phyloP scores from a whole-genome alignment of 192 early-diverging fungal genomes.

The Chytriomyces hyalinus region DNA sequence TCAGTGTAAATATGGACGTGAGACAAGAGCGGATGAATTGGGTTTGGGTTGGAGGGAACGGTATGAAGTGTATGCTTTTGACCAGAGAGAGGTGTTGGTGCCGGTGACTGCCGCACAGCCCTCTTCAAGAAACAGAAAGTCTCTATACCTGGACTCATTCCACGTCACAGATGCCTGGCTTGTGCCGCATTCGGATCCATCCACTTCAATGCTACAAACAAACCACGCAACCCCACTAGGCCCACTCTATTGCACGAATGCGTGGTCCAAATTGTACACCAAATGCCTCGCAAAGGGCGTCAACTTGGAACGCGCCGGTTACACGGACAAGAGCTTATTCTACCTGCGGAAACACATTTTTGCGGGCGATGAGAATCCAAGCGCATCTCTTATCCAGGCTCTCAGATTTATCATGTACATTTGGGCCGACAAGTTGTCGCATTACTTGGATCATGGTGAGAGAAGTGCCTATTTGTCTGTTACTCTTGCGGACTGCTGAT shows the following conservation, averaged over 20 bases:
- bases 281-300: slow-evolving; percentile 12
- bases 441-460: slow-evolving; percentile 29
- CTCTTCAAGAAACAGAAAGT: not conserved
- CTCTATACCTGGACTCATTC: not conserved
- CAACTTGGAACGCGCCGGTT: slow-evolving; percentile 22
- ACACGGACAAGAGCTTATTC: slow-evolving; percentile 25
- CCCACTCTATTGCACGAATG: slow-evolving; percentile 3
- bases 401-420: slow-evolving; percentile 23
- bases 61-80: not conserved
- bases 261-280: not conserved
- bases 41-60: no score
- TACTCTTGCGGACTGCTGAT: not conserved
- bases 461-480: not conserved
- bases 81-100: not conserved
- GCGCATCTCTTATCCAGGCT: slow-evolving; percentile 6
- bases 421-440: slow-evolving; percentile 21
- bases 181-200: not conserved
- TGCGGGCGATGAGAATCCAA: not conserved
- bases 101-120: not conserved
- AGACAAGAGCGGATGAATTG: not conserved
- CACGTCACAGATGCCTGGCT: slow-evolving; percentile 22
- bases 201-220: not conserved
- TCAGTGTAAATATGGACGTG: not conserved
- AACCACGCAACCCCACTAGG: not conserved
- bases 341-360: slow-evolving; percentile 27